Base-by-base conservation (phyloP, 768 basidiomycete genomes). In the Exsudoporus frostii region DNA sequence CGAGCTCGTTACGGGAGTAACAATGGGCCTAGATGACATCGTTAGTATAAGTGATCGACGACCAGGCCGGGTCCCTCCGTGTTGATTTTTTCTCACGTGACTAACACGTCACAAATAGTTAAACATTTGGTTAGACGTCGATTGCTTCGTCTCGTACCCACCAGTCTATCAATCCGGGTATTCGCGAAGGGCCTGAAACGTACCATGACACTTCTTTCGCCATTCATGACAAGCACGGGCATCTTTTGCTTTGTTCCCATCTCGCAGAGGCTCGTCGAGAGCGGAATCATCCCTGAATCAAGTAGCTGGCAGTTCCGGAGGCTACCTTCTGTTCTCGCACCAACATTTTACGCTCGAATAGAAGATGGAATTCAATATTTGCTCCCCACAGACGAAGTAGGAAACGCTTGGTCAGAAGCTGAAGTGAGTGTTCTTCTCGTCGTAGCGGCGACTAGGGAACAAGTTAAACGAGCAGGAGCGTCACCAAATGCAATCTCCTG, bases 1-100 rank as follows among this genome's bases (percentile, higher is more conserved):
- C 1, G 88, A 89, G 54, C 75, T 72, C 27, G 73, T 72, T 19
- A 78, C 64, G 1, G 85, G 79, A 24, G 74, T 71, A 25, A 78
- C 68, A 47, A 79, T 70, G 22, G 67, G 63, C 54, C 60, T 51
- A 14, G 76, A 65, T 8, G 81, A 59, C 81, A 80, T 65, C 2
- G 30, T 39, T 34, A 17, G 27, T 30, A 29, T 11, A 33, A 47
- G 19, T n/a, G 25, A 15, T 25, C 43, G 50, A 39, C 33, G 6
- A 53, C n/a, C 10, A 24, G 20, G 11, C 36, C 24, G 15, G 6
- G 29, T 8, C 7, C 3, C 9, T 10, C 29, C 20, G 11, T 19
- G 48, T 64, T 64, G 63, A 63, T 55, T 64, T 63, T 48, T 34
- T 2, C 38, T 7, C 64, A 66, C 65, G 64, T 65, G 65, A 65